Evolutionary conservation across 164 flowering plant genomes (phyloP), one percentile per base, ranked within the genome.

Genomic region (Kalanchoe fedtschenkoi): DNA sequence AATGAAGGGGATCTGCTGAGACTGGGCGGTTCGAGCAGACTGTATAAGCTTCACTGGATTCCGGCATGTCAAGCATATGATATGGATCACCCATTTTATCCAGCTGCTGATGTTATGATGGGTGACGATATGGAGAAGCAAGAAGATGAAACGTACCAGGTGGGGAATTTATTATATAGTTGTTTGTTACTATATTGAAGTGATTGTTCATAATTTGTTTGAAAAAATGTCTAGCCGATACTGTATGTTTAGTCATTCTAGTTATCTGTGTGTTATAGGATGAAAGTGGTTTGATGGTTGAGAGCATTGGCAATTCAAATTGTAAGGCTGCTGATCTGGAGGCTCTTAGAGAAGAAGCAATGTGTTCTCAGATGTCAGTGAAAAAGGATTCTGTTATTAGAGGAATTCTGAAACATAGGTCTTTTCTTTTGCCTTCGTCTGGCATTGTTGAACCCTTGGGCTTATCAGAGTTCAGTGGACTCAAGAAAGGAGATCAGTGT

Each of bases 1-100:
- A 72, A 63, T 11, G 97, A 91, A 47, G 95, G 95, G 0, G 97
- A 95, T 62, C 75, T 70, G 0, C 30, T 95, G 65, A 79, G 77
- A 62, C 61, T 95, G 30, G 99, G 97, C 19, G 79, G 79, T 9
- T 95, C 99, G 9, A 91, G 82, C 24, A 85, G 99, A 67, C 64
- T 81, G 14, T 89, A 95, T 62, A 77, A 67, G 72, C 76, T 95
- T 53, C 84, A 86, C 57, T 95, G 97, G 97, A 68, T 91, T 37
- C 82, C 96, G 38, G 2, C 78, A 55, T 70, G 74, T 68, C 66
- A 65, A 1, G 91, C 91, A 0, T 85, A 78, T 58, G 89, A 88
- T 66, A 17, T 74, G 3, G 83, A 81, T 6, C 58, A 78, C 33
- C 81, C 83, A 1, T 75, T 80, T 60, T 68, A 78, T 16, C 66